Evolutionary conservation across 257 asterid genomes (phyloP).

Genomic region (Lycium barbarum): DNA sequence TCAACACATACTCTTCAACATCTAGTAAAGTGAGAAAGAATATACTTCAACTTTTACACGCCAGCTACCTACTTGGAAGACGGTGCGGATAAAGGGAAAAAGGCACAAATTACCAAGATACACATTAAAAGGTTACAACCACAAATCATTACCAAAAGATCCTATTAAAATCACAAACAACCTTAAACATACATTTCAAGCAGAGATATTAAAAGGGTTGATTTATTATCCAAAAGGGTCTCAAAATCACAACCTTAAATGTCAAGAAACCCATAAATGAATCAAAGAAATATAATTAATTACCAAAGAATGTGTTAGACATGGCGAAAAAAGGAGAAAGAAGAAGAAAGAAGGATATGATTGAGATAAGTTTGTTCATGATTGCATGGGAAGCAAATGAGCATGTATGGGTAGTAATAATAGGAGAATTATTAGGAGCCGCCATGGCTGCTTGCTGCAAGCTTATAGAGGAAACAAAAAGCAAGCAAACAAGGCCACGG

Average conservation of each 20-base stretch:
- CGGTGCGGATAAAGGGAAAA: background rate
- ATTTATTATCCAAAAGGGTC: background rate
- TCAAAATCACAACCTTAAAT: background rate
- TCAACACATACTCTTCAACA: background rate
- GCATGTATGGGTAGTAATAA: background rate
- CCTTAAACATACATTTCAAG: background rate
- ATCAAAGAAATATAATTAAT: background rate
- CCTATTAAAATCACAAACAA: background rate
- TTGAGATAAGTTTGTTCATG: background rate
- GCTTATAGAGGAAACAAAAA: background rate
- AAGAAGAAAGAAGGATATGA: conserved; percentile 9
- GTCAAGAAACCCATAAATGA: background rate
- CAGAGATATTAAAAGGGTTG: background rate
- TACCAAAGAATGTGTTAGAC: background rate
- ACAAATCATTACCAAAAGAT: background rate
- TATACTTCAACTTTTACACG: conserved; percentile 1
- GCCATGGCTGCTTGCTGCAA: conserved; percentile 26
- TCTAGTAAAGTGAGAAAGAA: background rate
- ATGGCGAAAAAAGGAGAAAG: background rate
- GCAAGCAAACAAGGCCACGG: conserved; percentile 31
- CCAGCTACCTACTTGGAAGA: background rate
- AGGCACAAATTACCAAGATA: background rate
- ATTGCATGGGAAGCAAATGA: conserved; percentile 11
- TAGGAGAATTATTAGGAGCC: conserved; percentile 2
- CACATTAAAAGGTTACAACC: background rate